These are phyloP conservation scores for Emmonsia crescens DNA, from an alignment of 2,329 filamentous ascomycete genomes.

Conservation along the genomic window DNA sequence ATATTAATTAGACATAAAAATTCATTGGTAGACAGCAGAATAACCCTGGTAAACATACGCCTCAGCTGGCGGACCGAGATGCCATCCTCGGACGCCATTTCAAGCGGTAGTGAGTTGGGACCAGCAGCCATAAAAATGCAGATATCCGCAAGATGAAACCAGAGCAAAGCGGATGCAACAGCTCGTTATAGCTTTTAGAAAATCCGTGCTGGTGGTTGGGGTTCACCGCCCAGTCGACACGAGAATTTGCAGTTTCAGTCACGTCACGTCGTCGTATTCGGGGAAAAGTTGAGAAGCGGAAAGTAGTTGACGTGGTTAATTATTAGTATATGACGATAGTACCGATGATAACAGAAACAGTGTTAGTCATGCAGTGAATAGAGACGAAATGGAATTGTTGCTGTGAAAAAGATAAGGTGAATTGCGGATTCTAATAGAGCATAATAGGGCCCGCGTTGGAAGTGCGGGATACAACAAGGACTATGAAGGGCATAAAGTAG, in stretches of 20 bases:
- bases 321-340: background rate
- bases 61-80: constrained; percentile 55
- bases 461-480: background rate
- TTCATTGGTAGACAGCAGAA: background rate
- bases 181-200: background rate
- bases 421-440: background rate
- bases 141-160: constrained; percentile 1
- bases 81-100: constrained; percentile 39
- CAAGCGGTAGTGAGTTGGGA: background rate
- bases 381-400: background rate
- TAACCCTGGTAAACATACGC: constrained; percentile 40
- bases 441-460: background rate
- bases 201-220: background rate
- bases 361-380: background rate
- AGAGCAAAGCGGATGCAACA: background rate
- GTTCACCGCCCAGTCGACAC: background rate
- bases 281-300: background rate
- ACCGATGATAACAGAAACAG: background rate
- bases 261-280: background rate
- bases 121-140: constrained; percentile 1
- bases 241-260: background rate
- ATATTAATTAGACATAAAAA: background rate
- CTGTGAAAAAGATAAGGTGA: background rate
- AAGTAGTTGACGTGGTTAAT: background rate
- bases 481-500: background rate